Conservation (phyloP, 257 asterid species). For the Capsicum chinense region DNA sequence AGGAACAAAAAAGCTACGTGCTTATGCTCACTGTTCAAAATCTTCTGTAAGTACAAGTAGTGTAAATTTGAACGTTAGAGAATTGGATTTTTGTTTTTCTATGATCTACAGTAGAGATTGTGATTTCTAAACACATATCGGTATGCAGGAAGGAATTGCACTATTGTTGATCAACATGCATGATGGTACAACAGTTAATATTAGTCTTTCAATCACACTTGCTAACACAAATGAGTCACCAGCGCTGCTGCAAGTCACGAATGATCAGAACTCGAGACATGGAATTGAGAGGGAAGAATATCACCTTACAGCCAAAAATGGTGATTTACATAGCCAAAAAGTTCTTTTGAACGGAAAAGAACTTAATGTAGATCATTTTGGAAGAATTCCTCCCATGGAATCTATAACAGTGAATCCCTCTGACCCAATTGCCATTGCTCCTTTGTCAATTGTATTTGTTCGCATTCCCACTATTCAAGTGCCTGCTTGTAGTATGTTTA, state of each 20-base stretch:
- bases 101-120: background rate
- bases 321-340: slow-evolving; percentile 77
- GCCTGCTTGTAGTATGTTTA: slow-evolving; percentile 56
- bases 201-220: slow-evolving; percentile 46
- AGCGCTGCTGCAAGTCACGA: background rate
- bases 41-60: slow-evolving; percentile 49
- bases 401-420: slow-evolving; percentile 50
- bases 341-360: slow-evolving; percentile 71
- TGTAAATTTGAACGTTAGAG: background rate
- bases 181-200: slow-evolving; percentile 50
- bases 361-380: slow-evolving; percentile 52
- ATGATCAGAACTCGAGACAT: background rate
- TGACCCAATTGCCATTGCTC: slow-evolving; percentile 58
- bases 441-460: slow-evolving; percentile 73
- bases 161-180: slow-evolving; percentile 81
- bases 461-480: slow-evolving; percentile 58
- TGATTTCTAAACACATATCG: background rate
- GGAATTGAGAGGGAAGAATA: slow-evolving; percentile 64
- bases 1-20: slow-evolving; percentile 66
- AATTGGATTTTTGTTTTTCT: background rate
- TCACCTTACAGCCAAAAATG: slow-evolving; percentile 70
- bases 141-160: slow-evolving; percentile 65
- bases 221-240: slow-evolving; percentile 38
- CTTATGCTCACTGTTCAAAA: slow-evolving; percentile 84
- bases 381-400: slow-evolving; percentile 63